Evolutionary conservation across 2,329 filamentous ascomycete genomes (phyloP), one percentile per base, ranked within the genome.

Genomic region (Colletotrichum euphorbiae): DNA sequence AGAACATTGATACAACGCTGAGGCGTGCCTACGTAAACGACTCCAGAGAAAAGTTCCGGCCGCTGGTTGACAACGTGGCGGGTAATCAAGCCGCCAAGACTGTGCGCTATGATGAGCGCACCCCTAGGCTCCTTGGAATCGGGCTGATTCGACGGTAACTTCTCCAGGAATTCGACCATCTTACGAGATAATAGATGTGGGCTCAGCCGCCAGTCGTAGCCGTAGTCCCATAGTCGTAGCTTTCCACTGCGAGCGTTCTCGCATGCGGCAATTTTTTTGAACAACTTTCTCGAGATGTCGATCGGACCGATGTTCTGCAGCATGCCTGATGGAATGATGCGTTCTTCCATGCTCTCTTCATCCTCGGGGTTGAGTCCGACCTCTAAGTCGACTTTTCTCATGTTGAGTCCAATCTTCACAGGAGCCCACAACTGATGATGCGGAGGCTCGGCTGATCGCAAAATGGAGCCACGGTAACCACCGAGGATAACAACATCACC

Each of bases 391-490:
- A 95, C 94, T 76, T 96, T 97, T 62, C 94, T 90, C 69, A 98
- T 87, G 73, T 97, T 97, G 57, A 98, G 81, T 1, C 95, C 94
- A 31, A 97, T 91, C 78, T 98, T 98, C 75, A 98, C 90, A 0
- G 94, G 94, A 2, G 97, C 93, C 95, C 95, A 98, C 0, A 97
- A 81, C 76, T 97, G 93, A n/a, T 93, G 89, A 74, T 95, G 89
- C 4, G 92, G 91, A 8, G 92, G 87, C 70, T 93, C 90, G 11
- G 93, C 91, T 11, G 93, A 97, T 33, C 94, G 89, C 33, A 98
- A 79, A n/a, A 98, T 86, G 0, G 94, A 97, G 3, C 95, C 95
- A 71, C 95, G 87, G 75, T 98, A 97, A 13, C 95, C 95, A 19
- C 95, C 95, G 75, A 98, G 85, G 33, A 98, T 84, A 7, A 98